Evolutionary conservation across 805 yeast species (phyloP).

Genomic region (Kluyveromyces dobzhanskii): DNA sequence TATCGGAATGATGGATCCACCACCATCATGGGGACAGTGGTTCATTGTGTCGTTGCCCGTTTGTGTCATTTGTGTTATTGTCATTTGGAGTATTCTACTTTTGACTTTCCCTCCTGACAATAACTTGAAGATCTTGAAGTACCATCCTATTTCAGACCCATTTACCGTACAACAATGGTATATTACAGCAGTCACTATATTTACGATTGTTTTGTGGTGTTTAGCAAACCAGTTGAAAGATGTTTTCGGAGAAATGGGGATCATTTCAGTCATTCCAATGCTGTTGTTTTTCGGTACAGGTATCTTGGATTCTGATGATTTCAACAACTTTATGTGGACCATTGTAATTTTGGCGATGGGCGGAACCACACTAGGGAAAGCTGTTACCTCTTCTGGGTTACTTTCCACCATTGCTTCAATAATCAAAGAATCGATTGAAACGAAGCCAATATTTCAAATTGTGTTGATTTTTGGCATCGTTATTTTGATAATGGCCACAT

Average conservation of each 20-base stretch:
- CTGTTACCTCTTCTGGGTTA: slow-evolving; percentile 86
- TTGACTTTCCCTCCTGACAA: slow-evolving; percentile 53
- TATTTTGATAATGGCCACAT: slow-evolving; percentile 80
- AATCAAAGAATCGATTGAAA: slow-evolving; percentile 59
- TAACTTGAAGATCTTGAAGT: slow-evolving; percentile 38
- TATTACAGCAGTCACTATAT: slow-evolving; percentile 54
- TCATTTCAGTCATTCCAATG: slow-evolving; percentile 82
- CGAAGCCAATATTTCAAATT: slow-evolving; percentile 63
- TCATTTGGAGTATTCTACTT: slow-evolving; percentile 67
- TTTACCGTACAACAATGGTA: slow-evolving; percentile 71
- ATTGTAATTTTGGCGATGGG: slow-evolving; percentile 97
- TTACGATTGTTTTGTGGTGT: slow-evolving; percentile 86
- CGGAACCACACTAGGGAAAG: slow-evolving; percentile 91
- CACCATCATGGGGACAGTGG: slow-evolving; percentile 89
- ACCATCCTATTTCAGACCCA: slow-evolving; percentile 50
- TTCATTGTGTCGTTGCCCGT: slow-evolving; percentile 83
- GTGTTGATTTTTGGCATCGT: slow-evolving; percentile 73
- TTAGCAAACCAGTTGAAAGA: slow-evolving; percentile 65
- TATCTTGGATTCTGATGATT: slow-evolving; percentile 76
- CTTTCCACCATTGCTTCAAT: slow-evolving; percentile 65
- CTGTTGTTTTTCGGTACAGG: slow-evolving; percentile 93
- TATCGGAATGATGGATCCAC: slow-evolving; percentile 77
- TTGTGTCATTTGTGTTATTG: slow-evolving; percentile 48
- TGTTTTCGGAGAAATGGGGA: slow-evolving; percentile 92
- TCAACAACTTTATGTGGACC: slow-evolving; percentile 95